Base-by-base conservation (phyloP, 2,329 filamentous ascomycete genomes). In the Drechslerella stenobrocha region DNA sequence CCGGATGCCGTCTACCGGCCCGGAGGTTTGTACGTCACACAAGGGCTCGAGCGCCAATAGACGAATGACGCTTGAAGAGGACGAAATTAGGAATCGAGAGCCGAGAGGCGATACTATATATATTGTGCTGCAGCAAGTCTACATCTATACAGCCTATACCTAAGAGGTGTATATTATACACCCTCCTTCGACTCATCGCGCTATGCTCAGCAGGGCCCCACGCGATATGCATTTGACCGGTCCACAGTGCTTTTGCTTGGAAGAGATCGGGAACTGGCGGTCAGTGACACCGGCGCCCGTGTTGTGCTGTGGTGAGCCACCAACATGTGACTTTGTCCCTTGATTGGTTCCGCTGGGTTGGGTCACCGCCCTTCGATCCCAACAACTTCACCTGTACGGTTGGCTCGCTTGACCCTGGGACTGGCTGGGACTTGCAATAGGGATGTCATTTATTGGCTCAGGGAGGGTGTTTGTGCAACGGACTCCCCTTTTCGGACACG, bases 291-390 rank as follows among this genome's bases (percentile, higher is more conserved):
- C 7, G 40, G 26, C n/a, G 32, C 22, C 2, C 4, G 60, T 42
- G 47, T 52, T 57, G 60, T 56, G 58, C 46, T 42, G 58, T 13
- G 13, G 47, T 35, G 37, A 37, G 23, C 22, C 37, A 11, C 20
- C 15, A 18, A 45, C 60, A 65, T 57, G 60, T 65, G 60, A 65
- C 60, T 22, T 9, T 34, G 40, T 65, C 60, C 40, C 52, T 57
- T 65, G 60, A 58, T 48, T 15, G 40, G 22, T 9, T 22, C 37
- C 35, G 6, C 24, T 48, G 45, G 23, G 28, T 24, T 30, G 40
- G 37, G 52, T 58, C 52, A 57, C 24, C 15, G 30, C 15, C 4
- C 37, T 20, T 18, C 7, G 15, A 5, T 42, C 22, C 37, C 28
- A 30, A n/a, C n/a, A n/a, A n/a, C n/a, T n/a, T n/a, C n/a, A n/a